These are phyloP conservation scores for Triangularia setosa DNA, from an alignment of 2,329 filamentous ascomycete genomes.

Conservation along the genomic window DNA sequence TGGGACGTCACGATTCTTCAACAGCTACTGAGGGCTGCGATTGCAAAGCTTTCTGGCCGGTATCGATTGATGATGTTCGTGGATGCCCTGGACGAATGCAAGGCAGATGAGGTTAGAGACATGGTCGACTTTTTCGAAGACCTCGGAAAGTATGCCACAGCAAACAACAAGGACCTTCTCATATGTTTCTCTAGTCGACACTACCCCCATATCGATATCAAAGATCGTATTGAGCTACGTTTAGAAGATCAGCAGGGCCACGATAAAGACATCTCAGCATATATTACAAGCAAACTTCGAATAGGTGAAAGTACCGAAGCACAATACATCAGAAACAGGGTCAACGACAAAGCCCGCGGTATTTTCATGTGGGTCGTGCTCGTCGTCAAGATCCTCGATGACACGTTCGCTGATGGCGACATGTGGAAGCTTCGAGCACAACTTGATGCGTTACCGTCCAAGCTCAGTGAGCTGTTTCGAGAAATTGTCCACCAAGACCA, in stretches of 20 bases:
- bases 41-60: background rate
- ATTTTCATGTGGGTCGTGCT: constrained; percentile 25
- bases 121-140: constrained; percentile 16
- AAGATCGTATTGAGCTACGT: background rate
- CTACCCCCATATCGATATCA: constrained; percentile 19
- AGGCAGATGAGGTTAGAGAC: constrained; percentile 12
- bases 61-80: constrained; percentile 7
- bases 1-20: background rate
- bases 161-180: background rate
- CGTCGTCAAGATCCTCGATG: constrained; percentile 17
- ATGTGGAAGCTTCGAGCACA: background rate
- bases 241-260: constrained; percentile 13
- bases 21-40: background rate
- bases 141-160: background rate
- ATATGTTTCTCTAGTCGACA: constrained; percentile 18
- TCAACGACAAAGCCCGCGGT: constrained; percentile 12
- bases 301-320: background rate
- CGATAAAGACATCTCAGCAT: constrained; percentile 12
- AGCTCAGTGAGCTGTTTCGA: constrained; percentile 42
- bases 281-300: constrained; percentile 14
- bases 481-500: constrained; percentile 46
- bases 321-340: background rate
- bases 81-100: constrained; percentile 24
- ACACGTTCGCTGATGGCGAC: background rate
- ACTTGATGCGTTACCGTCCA: background rate